phyloP scores from a whole-genome alignment of 345 rosid genomes.

The Brassica nigra region DNA sequence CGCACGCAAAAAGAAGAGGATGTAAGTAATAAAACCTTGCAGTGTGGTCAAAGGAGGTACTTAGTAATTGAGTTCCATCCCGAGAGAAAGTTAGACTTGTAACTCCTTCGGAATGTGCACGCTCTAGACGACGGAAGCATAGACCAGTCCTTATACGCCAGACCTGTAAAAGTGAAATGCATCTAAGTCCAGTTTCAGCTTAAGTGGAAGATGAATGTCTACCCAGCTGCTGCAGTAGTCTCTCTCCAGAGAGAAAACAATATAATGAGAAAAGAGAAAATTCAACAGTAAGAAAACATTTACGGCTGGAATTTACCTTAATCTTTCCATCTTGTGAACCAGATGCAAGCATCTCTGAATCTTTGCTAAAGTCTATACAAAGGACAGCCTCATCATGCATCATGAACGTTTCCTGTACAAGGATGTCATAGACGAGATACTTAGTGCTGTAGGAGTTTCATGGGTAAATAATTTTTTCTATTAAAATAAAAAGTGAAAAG shows the following conservation, averaged over 20 bases:
- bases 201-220: conserved; percentile 18
- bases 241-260: background rate
- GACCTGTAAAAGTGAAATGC: conserved; percentile 55
- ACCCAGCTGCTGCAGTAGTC: background rate
- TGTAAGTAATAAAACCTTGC: conserved; percentile 61
- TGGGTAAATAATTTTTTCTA: background rate
- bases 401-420: conserved; percentile 90
- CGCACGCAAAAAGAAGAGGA: conserved; percentile 1
- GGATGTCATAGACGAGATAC: conserved; percentile 16
- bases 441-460: conserved; percentile 2
- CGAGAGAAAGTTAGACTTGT: conserved; percentile 92
- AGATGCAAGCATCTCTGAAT: conserved; percentile 95
- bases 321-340: conserved; percentile 97
- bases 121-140: conserved; percentile 91
- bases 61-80: conserved; percentile 93
- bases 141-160: conserved; percentile 96
- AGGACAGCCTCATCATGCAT: conserved; percentile 98
- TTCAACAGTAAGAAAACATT: background rate
- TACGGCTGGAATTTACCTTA: conserved; percentile 59
- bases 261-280: background rate
- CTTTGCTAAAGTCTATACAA: conserved; percentile 96
- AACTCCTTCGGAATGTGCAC: conserved; percentile 93
- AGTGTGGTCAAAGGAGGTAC: conserved; percentile 91
- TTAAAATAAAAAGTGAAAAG: conserved; percentile 1
- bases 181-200: conserved; percentile 15